Evolutionary conservation across 139 green algal genomes (phyloP).

Genomic region (Nannochloris sp.): DNA sequence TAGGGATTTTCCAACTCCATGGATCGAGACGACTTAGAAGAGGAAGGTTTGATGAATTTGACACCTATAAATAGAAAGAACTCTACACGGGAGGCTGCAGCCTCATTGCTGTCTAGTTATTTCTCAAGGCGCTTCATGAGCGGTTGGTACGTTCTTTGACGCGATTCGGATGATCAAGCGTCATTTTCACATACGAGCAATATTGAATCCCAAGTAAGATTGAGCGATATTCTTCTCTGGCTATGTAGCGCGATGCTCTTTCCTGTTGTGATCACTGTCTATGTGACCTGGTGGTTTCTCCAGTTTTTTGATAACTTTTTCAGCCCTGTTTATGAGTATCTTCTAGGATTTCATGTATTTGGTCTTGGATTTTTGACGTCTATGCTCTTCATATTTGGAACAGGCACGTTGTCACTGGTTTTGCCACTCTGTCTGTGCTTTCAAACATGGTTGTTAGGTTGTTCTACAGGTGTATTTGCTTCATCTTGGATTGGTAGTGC

Average conservation of each 20-base stretch:
- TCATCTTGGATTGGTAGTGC: slow-evolving; percentile 74
- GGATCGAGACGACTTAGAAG: neutral
- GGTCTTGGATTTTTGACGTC: slow-evolving; percentile 66
- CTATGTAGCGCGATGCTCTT: slow-evolving; percentile 74
- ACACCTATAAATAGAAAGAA: neutral
- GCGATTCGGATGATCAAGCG: neutral
- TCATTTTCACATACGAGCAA: neutral
- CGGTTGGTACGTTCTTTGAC: slow-evolving; percentile 14
- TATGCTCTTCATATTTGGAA: slow-evolving; percentile 69
- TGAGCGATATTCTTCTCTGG: neutral
- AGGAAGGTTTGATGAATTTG: slow-evolving; percentile 6
- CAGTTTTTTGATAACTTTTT: slow-evolving; percentile 92
- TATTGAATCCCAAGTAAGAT: neutral
- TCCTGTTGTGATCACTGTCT: slow-evolving; percentile 77
- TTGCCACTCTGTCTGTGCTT: neutral
- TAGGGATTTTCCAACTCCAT: neutral
- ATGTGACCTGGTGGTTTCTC: slow-evolving; percentile 68
- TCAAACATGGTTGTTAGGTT: neutral
- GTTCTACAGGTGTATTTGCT: slow-evolving; percentile 33
- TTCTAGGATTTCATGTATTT: slow-evolving; percentile 87
- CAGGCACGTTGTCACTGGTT: slow-evolving; percentile 2
- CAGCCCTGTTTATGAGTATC: slow-evolving; percentile 59
- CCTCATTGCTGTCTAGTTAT: slow-evolving; percentile 33
- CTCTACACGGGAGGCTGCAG: slow-evolving; percentile 16
- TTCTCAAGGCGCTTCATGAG: slow-evolving; percentile 41